Base-by-base conservation (phyloP, 768 basidiomycete species). In the Brasilioporus rufonigricans region DNA sequence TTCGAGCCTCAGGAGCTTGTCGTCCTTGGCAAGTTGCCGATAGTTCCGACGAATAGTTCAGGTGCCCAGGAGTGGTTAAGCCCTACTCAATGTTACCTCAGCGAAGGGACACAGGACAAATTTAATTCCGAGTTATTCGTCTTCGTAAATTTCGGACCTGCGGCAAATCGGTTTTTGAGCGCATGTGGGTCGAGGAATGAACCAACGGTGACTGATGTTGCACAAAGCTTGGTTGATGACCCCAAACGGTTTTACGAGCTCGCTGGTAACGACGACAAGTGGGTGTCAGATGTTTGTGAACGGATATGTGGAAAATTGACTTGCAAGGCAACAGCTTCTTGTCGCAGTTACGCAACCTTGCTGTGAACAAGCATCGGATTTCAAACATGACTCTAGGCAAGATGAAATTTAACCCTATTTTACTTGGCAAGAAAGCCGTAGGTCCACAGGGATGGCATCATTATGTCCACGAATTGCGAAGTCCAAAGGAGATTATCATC, bases 121-220 rank as follows among this genome's bases (percentile, higher is more conserved):
- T 40, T 53, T 14, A 7, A 53, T 12, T 40, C 52, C 12, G 40
- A 40, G 38, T 19, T 53, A 21, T 53, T 53, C 13, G 52, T 32
- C 21, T 53, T 53, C 31, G 52, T 53, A 7, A 18, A 46, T 47
- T 53, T 53, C 8, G 52, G 52, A 7, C 18, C 44, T 3, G 23
- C 14, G 16, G 52, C 52, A 2, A 53, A 53, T 13, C 19, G 29
- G 16, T 53, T 53, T 19, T 19, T 53, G 29, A 31, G 21, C 1
- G 44, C 44, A 5, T 53, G 51, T 38, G 35, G 51, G 13, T 52
- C 51, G 14, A 19, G 27, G 35, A 45, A 23, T 5, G 51, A 52
- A 13, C 52, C 52, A 3, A 40, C 52, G 1, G 18, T 53, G 6
- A n/a, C 21, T 3, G 52, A 53, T 4, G 33, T 53, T 14, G 52